Evolutionary conservation across 2,329 filamentous ascomycete species (phyloP).

Genomic region (Fusarium circinatum): DNA sequence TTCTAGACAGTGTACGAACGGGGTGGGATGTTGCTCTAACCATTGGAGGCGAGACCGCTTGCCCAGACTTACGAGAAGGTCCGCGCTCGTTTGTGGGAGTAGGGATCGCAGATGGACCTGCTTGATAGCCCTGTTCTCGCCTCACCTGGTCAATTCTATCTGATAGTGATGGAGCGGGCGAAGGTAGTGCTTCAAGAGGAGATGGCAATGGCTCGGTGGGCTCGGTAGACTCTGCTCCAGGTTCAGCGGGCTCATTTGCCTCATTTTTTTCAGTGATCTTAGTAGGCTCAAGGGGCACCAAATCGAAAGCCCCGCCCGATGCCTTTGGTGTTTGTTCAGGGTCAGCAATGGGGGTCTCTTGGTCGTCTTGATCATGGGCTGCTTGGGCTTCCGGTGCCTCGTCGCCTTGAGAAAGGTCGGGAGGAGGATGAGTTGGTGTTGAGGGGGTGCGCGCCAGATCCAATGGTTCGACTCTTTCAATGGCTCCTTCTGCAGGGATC

Average conservation of each 20-base stretch:
- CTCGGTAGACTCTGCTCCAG: constrained; percentile 2
- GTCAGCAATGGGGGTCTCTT: constrained; percentile 26
- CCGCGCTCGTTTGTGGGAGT: constrained; percentile 49
- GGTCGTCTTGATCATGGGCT: neutral
- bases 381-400: constrained; percentile 5
- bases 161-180: constrained; percentile 45
- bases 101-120: constrained; percentile 45
- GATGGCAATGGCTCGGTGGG: constrained; percentile 17
- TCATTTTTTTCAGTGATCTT: neutral
- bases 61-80: constrained; percentile 57
- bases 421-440: constrained; percentile 33
- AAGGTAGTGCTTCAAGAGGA: constrained; percentile 26
- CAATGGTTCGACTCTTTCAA: constrained; percentile 61
- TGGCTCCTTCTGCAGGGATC: constrained; percentile 48
- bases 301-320: constrained; percentile 27
- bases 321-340: constrained; percentile 39
- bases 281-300: neutral
- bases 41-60: constrained; percentile 62
- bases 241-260: neutral
- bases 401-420: constrained; percentile 11
- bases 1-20: constrained; percentile 56
- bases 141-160: constrained; percentile 64
- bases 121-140: constrained; percentile 55
- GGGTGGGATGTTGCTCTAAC: constrained; percentile 65
- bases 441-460: constrained; percentile 58